Conservation (phyloP, 352 stramenopile species). For the Pythium periplocum region DNA sequence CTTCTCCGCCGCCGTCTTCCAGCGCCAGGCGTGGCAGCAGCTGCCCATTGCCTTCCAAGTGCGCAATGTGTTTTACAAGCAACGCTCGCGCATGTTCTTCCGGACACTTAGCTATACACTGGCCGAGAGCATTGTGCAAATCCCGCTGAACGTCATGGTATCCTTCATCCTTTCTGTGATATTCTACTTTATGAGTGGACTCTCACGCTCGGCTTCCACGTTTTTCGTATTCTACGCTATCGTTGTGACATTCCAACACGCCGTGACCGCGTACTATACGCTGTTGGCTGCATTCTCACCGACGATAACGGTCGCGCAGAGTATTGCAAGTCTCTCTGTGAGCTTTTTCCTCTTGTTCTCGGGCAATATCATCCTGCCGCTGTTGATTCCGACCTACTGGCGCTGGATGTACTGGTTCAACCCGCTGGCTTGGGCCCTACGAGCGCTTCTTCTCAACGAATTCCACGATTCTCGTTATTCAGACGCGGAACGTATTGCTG, state of each 20-base stretch:
- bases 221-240: constrained; percentile 70
- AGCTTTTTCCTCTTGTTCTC: constrained; percentile 54
- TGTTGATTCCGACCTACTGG: constrained; percentile 47
- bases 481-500: constrained; percentile 2
- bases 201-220: constrained; percentile 39
- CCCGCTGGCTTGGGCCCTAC: constrained; percentile 38
- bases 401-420: constrained; percentile 54
- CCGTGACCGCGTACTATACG: constrained; percentile 39
- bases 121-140: constrained; percentile 37
- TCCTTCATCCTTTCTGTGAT: constrained; percentile 71
- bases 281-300: constrained; percentile 32
- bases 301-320: constrained; percentile 34
- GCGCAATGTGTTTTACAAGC: constrained; percentile 85
- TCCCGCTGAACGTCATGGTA: constrained; percentile 48
- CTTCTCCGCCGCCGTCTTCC: constrained; percentile 39
- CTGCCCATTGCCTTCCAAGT: constrained; percentile 65
- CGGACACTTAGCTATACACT: constrained; percentile 66
- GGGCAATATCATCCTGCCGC: constrained; percentile 44
- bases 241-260: constrained; percentile 58
- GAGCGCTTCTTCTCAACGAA: constrained; percentile 35
- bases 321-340: constrained; percentile 28
- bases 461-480: constrained; percentile 25
- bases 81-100: constrained; percentile 80
- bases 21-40: constrained; percentile 55
- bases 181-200: constrained; percentile 73